Conservation (phyloP, 1,284 basidiomycete species). For the Golubevia sp. region DNA sequence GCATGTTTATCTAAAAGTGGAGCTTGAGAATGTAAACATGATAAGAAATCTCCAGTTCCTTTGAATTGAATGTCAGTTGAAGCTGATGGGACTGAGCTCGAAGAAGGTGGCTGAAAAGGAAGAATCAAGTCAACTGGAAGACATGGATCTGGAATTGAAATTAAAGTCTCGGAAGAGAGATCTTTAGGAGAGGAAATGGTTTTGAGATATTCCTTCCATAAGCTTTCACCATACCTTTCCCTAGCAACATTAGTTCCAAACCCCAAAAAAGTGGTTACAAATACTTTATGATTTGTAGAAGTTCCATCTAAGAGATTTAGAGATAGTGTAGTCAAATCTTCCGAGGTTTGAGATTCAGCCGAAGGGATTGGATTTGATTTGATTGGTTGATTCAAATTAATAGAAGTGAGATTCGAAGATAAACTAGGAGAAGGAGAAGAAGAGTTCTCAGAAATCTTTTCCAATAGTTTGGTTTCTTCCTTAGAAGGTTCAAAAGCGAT, state of each 20-base stretch:
- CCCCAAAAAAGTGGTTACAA: constrained; percentile 59
- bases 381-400: too few species aligned
- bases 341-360: not conserved
- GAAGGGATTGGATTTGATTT: not conserved
- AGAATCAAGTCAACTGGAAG: constrained; percentile 41
- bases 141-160: constrained; percentile 35
- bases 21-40: constrained; percentile 39
- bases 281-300: constrained; percentile 49
- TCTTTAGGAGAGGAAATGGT: not conserved
- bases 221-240: constrained; percentile 43
- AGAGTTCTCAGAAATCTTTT: constrained; percentile 9
- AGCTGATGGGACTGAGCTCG: too few species aligned
- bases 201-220: constrained; percentile 3
- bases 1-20: constrained; percentile 55
- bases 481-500: constrained; percentile 57
- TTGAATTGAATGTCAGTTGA: constrained; percentile 7
- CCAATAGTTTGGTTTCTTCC: constrained; percentile 15
- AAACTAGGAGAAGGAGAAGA: too few species aligned
- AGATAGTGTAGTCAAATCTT: constrained; percentile 16
- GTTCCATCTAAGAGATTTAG: constrained; percentile 54
- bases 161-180: not conserved
- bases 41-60: constrained; percentile 49
- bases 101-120: not conserved
- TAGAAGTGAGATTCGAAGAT: not conserved
- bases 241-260: constrained; percentile 59